These are phyloP conservation scores for Aphanoascus verrucosus DNA, from an alignment of 2,329 filamentous ascomycete species.

Conservation along the genomic window DNA sequence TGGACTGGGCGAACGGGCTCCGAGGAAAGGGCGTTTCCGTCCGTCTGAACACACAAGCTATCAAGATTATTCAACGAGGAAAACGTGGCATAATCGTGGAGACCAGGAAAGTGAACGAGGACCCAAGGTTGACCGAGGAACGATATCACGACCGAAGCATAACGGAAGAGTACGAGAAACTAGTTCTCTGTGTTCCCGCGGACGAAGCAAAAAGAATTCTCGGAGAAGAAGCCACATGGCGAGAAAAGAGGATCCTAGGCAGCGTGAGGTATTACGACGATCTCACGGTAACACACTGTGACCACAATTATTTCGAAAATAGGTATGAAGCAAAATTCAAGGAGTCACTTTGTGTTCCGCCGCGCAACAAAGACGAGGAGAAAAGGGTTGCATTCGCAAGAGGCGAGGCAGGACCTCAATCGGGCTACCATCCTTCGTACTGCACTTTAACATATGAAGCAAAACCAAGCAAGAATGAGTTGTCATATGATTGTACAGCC, in stretches of 20 bases:
- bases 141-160: constrained; percentile 34
- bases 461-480: constrained; percentile 47
- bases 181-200: constrained; percentile 47
- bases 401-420: constrained; percentile 31
- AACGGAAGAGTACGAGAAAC: constrained; percentile 46
- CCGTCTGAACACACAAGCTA: constrained; percentile 45
- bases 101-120: constrained; percentile 18
- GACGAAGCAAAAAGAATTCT: constrained; percentile 48
- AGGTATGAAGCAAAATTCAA: constrained; percentile 48
- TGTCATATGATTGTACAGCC: constrained; percentile 63
- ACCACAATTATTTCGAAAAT: constrained; percentile 47
- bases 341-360: constrained; percentile 41
- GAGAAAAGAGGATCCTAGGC: constrained; percentile 58
- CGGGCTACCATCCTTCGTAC: constrained; percentile 49
- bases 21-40: constrained; percentile 45
- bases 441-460: constrained; percentile 47
- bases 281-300: constrained; percentile 51
- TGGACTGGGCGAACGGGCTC: constrained; percentile 45
- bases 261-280: constrained; percentile 56
- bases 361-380: constrained; percentile 33
- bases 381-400: constrained; percentile 40
- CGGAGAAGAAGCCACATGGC: constrained; percentile 42
- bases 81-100: constrained; percentile 42
- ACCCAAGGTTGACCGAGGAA: constrained; percentile 9
- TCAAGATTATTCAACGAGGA: constrained; percentile 40